Evolutionary conservation across 2,329 filamentous ascomycete genomes (phyloP).

Genomic region (Botryosphaeria dothidea): DNA sequence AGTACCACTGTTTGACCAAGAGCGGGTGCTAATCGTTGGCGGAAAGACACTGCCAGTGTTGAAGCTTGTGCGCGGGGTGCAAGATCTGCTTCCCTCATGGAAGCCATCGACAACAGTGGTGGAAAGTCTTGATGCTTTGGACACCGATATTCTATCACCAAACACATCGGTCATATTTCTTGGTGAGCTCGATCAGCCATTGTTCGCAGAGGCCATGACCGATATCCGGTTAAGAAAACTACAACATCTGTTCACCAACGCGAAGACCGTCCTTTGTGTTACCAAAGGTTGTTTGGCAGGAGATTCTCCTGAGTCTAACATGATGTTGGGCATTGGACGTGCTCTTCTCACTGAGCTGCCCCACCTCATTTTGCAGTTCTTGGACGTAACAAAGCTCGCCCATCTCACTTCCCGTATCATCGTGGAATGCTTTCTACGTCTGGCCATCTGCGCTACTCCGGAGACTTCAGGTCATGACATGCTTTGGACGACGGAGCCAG

Average conservation of each 20-base stretch:
- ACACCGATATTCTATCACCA: background rate
- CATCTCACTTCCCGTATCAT: background rate
- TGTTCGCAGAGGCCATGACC: background rate
- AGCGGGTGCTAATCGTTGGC: background rate
- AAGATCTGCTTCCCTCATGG: background rate
- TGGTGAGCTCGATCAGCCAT: background rate
- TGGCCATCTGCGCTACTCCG: background rate
- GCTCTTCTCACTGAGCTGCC: conserved; percentile 22
- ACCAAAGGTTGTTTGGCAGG: background rate
- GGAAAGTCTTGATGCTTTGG: background rate
- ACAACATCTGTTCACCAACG: background rate
- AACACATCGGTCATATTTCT: background rate
- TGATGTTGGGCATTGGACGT: conserved; percentile 24
- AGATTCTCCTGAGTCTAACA: background rate
- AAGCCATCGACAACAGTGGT: background rate
- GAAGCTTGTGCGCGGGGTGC: background rate
- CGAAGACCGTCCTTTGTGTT: background rate
- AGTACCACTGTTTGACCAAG: background rate
- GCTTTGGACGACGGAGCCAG: conserved; percentile 5
- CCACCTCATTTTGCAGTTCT: conserved; percentile 24
- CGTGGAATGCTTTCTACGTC: background rate
- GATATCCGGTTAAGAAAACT: background rate
- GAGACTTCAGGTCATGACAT: background rate
- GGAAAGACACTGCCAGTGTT: background rate
- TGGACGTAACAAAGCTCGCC: conserved; percentile 23